Base-by-base conservation (phyloP, 2,329 filamentous ascomycete genomes). In the Thermomyces lanuginosus region DNA sequence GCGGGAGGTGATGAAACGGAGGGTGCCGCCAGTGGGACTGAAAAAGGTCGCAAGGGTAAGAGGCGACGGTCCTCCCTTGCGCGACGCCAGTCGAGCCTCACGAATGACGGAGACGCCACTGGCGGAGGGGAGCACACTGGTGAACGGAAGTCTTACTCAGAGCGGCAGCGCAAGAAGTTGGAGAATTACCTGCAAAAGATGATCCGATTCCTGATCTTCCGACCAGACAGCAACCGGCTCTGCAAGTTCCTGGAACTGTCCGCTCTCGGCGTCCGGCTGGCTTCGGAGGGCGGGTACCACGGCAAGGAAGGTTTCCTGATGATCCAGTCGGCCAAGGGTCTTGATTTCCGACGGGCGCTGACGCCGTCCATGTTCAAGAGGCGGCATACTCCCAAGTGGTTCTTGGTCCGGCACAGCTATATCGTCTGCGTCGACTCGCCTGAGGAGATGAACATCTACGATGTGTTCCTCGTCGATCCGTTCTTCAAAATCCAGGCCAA, bases 391-490 rank as follows among this genome's bases (percentile, higher is more conserved):
- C 81, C 83, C 10, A 93, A 93, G 51, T 98, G 89, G 89, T 98
- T 98, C 48, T 63, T 95, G 11, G 83, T 98, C n/a, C 68, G 89
- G 27, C 84, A 95, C 53, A 95, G 83, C 57, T 98, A 98, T 45
- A 76, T 98, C 33, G 86, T 92, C 22, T 93, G 86, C 40, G 84
- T 95, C n/a, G 86, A 95, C 48, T 93, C 89, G 0, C 89, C 89
- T 0, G 86, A 95, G 49, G 92, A 92, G 42, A 92, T 95, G 78
- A 86, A 92, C 44, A 91, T 95, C 17, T 93, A 92, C 49, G 91
- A 98, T 54, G 89, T 98, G 12, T 95, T 93, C 51, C 65, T 98
- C n/a, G 80, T 95, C 14, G 89, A 98, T 46, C 67, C 78, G 1
- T 76, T 79, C 42, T 98, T 98, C 54, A 64, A 69, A 27, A 73